Base-by-base conservation (phyloP, 805 yeast species). In the Clavispora phyllophila region DNA sequence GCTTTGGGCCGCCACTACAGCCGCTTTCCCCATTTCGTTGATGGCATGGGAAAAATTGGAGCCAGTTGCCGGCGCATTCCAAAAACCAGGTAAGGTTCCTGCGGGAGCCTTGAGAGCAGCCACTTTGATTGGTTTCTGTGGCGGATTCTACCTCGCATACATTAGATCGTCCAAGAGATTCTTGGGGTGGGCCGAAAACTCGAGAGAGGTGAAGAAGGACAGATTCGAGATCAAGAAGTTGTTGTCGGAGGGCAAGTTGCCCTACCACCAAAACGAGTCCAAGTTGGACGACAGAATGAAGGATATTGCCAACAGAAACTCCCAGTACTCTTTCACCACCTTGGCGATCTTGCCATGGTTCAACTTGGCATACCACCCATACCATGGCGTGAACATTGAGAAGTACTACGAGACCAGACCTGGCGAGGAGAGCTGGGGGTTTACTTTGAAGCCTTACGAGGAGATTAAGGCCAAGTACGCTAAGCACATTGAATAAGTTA, bases 291-390 rank as follows among this genome's bases (percentile, higher is more conserved):
- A 80, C 46, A 77, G 87, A 70, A 63, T 83, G 55, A 87, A 86
- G 62, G 84, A 80, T 52, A 73, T 84, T 49, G 80, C 95, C 46
- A 79, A 84, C 55, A 76, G 88, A 68, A 84, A 84, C 72, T 82
- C 93, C 19, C 84, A 82, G 52, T 80, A 80, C 58, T 79, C 95
- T 7, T 79, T 78, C 56, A 62, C 78, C 44, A 66, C 72, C 42
- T 59, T 82, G 53, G 76, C 80, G 43, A 58, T 84, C 47, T 62
- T 87, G 55, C 95, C 95, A 19, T 82, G 88, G 87, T 86, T 87
- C 72, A 87, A 87, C 66, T 68, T 84, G 48, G 88, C 81, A 37
- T 67, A 79, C 60, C 96, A 87, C 63, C 88, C 86, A 53, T 82
- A 79, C 68, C 96, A 87, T 63, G 93, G 91, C 20, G 80, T 85